These are phyloP conservation scores for Chara braunii DNA, from an alignment of 139 green algal genomes.

Conservation along the genomic window DNA sequence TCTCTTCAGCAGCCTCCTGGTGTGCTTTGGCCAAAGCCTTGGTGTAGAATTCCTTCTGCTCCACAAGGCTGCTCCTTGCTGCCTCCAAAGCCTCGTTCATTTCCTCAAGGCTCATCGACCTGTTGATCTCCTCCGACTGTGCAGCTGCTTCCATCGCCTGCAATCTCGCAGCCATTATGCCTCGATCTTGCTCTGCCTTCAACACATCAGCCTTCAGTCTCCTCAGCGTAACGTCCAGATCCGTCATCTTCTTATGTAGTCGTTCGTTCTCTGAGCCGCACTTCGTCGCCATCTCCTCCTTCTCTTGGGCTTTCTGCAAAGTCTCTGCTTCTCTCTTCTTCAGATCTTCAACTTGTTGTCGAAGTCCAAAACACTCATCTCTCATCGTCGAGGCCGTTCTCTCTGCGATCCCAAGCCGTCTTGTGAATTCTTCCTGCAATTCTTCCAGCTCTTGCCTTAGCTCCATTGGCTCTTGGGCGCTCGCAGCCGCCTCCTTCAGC, in stretches of 20 bases:
- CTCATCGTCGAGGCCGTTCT: constrained; percentile 28
- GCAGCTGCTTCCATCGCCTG: constrained; percentile 26
- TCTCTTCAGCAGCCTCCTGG: constrained; percentile 14
- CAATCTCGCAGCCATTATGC: too few species aligned
- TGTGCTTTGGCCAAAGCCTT: constrained; percentile 8
- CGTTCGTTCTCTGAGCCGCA: too few species aligned
- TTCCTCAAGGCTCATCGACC: constrained; percentile 10
- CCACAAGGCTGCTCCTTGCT: not conserved
- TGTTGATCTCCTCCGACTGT: constrained; percentile 22
- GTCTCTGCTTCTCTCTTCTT: constrained; percentile 21
- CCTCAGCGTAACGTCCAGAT: not conserved
- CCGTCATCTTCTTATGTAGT: constrained; percentile 3
- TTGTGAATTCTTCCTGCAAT: constrained; percentile 75
- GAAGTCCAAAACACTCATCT: constrained; percentile 25
- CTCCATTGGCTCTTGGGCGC: not conserved
- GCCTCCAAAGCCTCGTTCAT: not conserved
- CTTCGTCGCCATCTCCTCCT: too few species aligned
- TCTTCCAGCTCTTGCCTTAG: constrained; percentile 64
- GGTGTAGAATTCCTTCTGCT: constrained; percentile 7
- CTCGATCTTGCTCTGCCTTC: constrained; percentile 13
- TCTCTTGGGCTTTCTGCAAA: constrained; percentile 6
- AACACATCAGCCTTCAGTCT: constrained; percentile 11
- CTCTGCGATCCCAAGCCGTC: constrained; percentile 51
- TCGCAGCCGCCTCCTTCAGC: constrained; percentile 45
- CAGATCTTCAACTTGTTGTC: constrained; percentile 17